Evolutionary conservation across 2,329 filamentous ascomycete species (phyloP).

Genomic region (Colletotrichum lindemuthianum): DNA sequence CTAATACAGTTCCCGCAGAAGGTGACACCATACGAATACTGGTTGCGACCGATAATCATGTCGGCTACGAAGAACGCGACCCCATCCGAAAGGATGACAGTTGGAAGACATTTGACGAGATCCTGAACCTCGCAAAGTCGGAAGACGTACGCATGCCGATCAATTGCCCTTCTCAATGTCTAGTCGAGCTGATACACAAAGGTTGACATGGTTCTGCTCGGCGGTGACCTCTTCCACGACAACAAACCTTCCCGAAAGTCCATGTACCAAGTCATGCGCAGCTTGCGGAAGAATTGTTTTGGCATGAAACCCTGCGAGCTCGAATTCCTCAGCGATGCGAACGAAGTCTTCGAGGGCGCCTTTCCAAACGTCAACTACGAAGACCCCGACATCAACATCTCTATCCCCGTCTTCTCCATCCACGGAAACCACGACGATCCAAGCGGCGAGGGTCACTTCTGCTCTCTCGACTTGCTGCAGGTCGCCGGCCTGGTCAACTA

Average conservation of each 20-base stretch:
- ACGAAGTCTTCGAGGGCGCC: slow-evolving; percentile 87
- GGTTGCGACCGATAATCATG: slow-evolving; percentile 96
- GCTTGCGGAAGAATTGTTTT: slow-evolving; percentile 89
- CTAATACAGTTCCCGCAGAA: slow-evolving; percentile 45
- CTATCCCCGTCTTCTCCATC: slow-evolving; percentile 97
- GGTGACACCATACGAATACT: slow-evolving; percentile 94
- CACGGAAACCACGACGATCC: slow-evolving; percentile 99
- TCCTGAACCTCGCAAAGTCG: slow-evolving; percentile 87
- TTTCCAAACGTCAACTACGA: slow-evolving; percentile 98
- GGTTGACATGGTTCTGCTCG: slow-evolving; percentile 96
- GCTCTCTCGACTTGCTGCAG: slow-evolving; percentile 90
- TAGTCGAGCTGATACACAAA: slow-evolving; percentile 40
- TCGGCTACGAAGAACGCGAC: slow-evolving; percentile 94
- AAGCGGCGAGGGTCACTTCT: slow-evolving; percentile 92
- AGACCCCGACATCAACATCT: slow-evolving; percentile 95
- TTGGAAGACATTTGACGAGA: slow-evolving; percentile 95
- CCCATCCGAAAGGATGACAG: slow-evolving; percentile 95
- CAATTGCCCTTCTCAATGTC: neutral
- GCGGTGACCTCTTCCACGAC: slow-evolving; percentile 95
- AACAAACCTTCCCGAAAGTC: slow-evolving; percentile 96
- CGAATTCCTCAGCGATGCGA: slow-evolving; percentile 93
- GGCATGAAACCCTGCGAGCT: slow-evolving; percentile 96
- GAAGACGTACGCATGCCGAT: slow-evolving; percentile 70
- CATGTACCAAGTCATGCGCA: slow-evolving; percentile 97
- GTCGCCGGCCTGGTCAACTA: slow-evolving; percentile 94